Conservation (phyloP, 2,329 filamentous ascomycete species). For the Westerdykella ornata region DNA sequence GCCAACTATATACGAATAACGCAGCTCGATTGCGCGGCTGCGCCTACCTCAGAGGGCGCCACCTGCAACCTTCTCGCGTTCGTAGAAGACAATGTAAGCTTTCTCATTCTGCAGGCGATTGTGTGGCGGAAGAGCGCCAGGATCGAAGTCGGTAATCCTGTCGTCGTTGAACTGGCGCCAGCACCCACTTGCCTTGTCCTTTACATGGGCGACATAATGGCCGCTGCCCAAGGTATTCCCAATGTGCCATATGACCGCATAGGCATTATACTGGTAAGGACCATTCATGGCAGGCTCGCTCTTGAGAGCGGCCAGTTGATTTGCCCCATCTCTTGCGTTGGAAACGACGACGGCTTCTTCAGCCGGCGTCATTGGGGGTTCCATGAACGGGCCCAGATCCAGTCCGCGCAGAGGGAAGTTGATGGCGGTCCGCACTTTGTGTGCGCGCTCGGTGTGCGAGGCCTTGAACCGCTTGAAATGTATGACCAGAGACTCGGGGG, state of each 20-base stretch:
- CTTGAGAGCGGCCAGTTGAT: slow-evolving; percentile 30
- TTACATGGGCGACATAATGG: slow-evolving; percentile 67
- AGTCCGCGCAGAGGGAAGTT: slow-evolving; percentile 70
- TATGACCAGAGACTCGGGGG: slow-evolving; percentile 72
- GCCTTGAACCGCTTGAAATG: slow-evolving; percentile 66
- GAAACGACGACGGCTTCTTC: slow-evolving; percentile 34
- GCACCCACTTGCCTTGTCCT: slow-evolving; percentile 45
- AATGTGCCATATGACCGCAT: slow-evolving; percentile 73
- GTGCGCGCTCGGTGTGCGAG: slow-evolving; percentile 49
- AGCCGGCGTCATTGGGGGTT: slow-evolving; percentile 41
- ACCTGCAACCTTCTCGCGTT: slow-evolving; percentile 35
- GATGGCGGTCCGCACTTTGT: slow-evolving; percentile 66
- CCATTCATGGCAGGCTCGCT: slow-evolving; percentile 41
- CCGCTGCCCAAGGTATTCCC: slow-evolving; percentile 63
- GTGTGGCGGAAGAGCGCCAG: slow-evolving; percentile 43
- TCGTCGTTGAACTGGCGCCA: slow-evolving; percentile 58
- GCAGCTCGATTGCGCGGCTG: no score
- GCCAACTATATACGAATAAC: no score
- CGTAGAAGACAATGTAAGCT: slow-evolving; percentile 61
- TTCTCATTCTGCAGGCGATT: slow-evolving; percentile 55
- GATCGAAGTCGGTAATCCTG: slow-evolving; percentile 50
- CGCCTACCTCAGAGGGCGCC: slow-evolving; percentile 14
- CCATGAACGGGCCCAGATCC: slow-evolving; percentile 55
- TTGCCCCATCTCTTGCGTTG: slow-evolving; percentile 19
- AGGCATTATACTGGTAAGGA: slow-evolving; percentile 75